These are phyloP conservation scores for Suillus lakei DNA, from an alignment of 768 basidiomycete genomes.

Conservation along the genomic window DNA sequence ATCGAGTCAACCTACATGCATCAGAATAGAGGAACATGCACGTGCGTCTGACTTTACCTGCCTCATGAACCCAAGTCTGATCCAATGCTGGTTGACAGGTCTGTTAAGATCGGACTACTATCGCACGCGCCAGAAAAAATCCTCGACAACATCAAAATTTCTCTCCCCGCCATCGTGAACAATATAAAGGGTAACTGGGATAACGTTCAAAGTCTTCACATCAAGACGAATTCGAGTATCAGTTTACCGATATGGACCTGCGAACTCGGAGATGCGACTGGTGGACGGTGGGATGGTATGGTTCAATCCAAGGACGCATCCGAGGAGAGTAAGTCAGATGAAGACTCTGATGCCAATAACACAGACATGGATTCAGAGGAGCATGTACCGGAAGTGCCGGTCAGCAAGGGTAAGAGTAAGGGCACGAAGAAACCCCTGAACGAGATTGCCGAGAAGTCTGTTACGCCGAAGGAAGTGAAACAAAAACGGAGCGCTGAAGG, in stretches of 20 bases:
- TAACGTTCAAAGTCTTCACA: conserved; percentile 85
- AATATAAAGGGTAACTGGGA: conserved; percentile 85
- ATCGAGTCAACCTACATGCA: conserved; percentile 96
- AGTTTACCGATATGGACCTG: conserved; percentile 93
- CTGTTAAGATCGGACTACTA: conserved; percentile 81
- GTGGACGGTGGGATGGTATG: conserved; percentile 36
- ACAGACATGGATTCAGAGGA: neutral
- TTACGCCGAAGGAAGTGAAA: conserved; percentile 55
- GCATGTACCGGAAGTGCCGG: neutral
- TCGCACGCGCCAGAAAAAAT: conserved; percentile 77
- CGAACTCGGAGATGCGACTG: conserved; percentile 56
- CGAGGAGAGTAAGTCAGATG: conserved; percentile 6
- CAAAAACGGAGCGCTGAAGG: conserved; percentile 49
- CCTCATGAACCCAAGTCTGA: neutral
- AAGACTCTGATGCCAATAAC: neutral
- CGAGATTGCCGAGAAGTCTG: conserved; percentile 32
- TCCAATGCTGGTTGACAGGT: conserved; percentile 45
- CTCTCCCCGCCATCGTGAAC: conserved; percentile 75
- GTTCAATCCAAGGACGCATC: conserved; percentile 16
- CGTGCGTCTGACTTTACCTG: conserved; percentile 54
- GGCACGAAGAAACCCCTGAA: conserved; percentile 12
- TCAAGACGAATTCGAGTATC: conserved; percentile 87
- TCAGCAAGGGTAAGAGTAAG: conserved; percentile 4
- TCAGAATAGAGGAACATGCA: conserved; percentile 91
- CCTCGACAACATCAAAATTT: conserved; percentile 75